Conservation (phyloP, 441 rosid species). For the Arabidopsis lyrata region DNA sequence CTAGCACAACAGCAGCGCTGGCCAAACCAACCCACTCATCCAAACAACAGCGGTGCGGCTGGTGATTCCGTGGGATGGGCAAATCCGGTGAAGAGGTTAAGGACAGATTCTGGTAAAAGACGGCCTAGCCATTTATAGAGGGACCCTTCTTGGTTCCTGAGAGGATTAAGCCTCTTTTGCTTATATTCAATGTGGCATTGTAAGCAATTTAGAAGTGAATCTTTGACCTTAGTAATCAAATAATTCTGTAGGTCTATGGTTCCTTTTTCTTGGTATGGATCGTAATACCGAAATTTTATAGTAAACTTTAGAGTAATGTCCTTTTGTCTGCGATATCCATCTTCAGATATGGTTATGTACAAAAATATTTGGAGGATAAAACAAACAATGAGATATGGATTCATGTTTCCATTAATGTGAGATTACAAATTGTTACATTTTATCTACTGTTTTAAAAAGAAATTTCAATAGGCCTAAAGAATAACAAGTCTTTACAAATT, state of each 20-base stretch:
- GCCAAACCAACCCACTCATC: slow-evolving; percentile 71
- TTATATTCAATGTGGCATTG: slow-evolving; percentile 26
- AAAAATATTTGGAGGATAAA: slow-evolving; percentile 6
- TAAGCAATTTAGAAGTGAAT: slow-evolving; percentile 32
- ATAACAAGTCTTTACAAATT: slow-evolving; percentile 35
- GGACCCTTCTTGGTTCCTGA: slow-evolving; percentile 1
- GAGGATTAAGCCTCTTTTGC: slow-evolving; percentile 40
- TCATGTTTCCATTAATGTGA: slow-evolving; percentile 2
- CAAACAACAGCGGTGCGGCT: slow-evolving; percentile 55
- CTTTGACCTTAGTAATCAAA: slow-evolving; percentile 36
- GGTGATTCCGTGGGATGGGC: slow-evolving; percentile 94
- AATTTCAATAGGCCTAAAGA: slow-evolving; percentile 32
- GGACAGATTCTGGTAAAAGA: slow-evolving; percentile 96
- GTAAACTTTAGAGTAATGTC: slow-evolving; percentile 18
- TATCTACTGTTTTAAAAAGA: slow-evolving; percentile 22
- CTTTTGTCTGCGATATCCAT: slow-evolving; percentile 29
- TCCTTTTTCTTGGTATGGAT: slow-evolving; percentile 32
- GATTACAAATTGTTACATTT: slow-evolving; percentile 24
- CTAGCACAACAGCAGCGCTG: slow-evolving; percentile 74
- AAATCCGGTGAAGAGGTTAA: slow-evolving; percentile 95
- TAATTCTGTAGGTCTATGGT: slow-evolving; percentile 30
- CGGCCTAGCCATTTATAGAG: slow-evolving; percentile 87
- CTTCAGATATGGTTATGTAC: slow-evolving; percentile 16
- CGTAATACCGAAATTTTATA: slow-evolving; percentile 13
- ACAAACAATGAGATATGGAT: slow-evolving; percentile 11